Base-by-base conservation (phyloP, 2,329 filamentous ascomycete species). In the Aspergillus awamori region DNA sequence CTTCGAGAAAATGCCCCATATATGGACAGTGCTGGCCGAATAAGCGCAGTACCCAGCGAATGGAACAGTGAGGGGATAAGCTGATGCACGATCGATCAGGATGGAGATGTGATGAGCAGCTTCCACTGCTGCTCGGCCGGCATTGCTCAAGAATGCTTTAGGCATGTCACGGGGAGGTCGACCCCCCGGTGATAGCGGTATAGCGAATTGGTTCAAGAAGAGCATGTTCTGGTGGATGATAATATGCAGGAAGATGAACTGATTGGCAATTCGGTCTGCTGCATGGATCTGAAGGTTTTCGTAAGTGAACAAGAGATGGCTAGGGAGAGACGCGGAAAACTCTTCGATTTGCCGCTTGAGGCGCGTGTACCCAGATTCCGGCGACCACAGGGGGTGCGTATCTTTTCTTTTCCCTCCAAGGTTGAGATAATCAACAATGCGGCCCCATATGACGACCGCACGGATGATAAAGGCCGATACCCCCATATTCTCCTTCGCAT, bases 21-120 rank as follows among this genome's bases (percentile, higher is more conserved):
- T 91, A 71, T 98, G 95, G n/a, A 97, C 91, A 0, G 92, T 96
- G 56, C 92, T 95, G 1, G 94, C 93, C 22, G 93, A 87, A 73
- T 97, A 98, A 2, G 94, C 93, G 69, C 92, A 96, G 75, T 98
- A 99, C 1, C 95, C 94, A 1, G 93, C 91, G 74, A 98, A 98
- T 0, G 95, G 95, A 0, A 93, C 94, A 0, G 93, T 89, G 7
- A 98, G 86, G 62, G 90, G 87, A 72, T 94, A 88, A 11, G 90
- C 86, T 70, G 93, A 89, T 3, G 90, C 87, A 66, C 96, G 92
- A 66, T 89, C 88, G 53, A 98, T 86, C 49, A 98, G 81, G 30
- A 89, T 86, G 0, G 94, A 97, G 57, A 98, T 95, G 65, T 89
- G 87, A 71, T 92, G 93, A 4, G 95, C 95, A 6, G 94, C 91